Evolutionary conservation across 306 rosid genomes (phyloP), one percentile per base, ranked within the genome.

Genomic region (Casuarina cunninghamiana): DNA sequence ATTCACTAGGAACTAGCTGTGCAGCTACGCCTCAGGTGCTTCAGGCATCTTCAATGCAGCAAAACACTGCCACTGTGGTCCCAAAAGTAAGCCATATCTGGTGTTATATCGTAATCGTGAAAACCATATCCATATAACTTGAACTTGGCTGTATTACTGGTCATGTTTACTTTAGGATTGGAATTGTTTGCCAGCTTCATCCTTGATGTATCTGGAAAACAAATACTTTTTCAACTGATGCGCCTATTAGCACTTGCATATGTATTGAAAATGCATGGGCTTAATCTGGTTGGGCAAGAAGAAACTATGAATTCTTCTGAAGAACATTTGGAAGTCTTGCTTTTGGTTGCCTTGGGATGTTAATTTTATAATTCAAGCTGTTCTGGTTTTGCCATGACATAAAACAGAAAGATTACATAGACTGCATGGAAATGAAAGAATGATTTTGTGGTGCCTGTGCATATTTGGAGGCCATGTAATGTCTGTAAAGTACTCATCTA

Each of bases 41-140:
- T 57, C 83, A 66, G 73, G 75, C 75, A 3, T 61, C 87, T 62
- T 63, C 82, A 67, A 46, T 87, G 38, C 90, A 72, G 78, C 94
- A 86, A 82, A 89, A 83, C 53, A 77, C 86, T 61, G 75, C 87
- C 67, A 77, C 78, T 1, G 77, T 78, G 15, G 73, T 80, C 43
- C 89, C 82, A 74, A 91, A 89, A 79, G 53, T 88, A 75, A 89
- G 71, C 74, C 91, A 81, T 54, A 53, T 76, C 41, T 58, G 6
- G 39, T 57, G 37, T 73, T 57, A 48, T 37, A 26, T 11, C n/a
- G 15, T 48, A 13, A 48, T 48, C 3, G 2, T 48, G 2, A 48
- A 48, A 10, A 46, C 69, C 72, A 69, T 69, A 13, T 2, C 46
- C 55, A 67, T 73, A 8, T 71, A 62, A 43, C 55, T 75, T 74